phyloP scores from a whole-genome alignment of 495 filamentous ascomycete species.

The Daldinia caldariorum region DNA sequence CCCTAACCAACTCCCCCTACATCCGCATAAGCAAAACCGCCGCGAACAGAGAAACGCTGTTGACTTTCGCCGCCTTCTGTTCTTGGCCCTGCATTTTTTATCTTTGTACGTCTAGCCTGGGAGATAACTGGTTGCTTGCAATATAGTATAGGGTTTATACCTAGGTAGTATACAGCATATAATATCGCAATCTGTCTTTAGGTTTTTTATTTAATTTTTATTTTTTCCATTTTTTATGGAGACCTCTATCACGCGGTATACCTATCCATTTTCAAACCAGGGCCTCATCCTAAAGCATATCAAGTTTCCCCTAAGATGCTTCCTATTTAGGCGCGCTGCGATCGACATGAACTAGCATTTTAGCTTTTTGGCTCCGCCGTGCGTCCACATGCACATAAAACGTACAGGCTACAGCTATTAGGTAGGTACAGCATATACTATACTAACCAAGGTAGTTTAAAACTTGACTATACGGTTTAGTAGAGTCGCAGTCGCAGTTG shows the following conservation, averaged over 20 bases:
- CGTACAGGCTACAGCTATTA: not conserved
- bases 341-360: slow-evolving; percentile 1
- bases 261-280: slow-evolving; percentile 2
- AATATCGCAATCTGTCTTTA: too few relatives aligned
- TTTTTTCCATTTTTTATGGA: not conserved
- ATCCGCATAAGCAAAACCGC: slow-evolving; percentile 3
- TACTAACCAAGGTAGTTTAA: too few relatives aligned
- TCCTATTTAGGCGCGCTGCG: slow-evolving; percentile 2
- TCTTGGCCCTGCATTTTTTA: slow-evolving; percentile 4
- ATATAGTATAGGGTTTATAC: not conserved
- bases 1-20: not conserved
- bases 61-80: slow-evolving; percentile 19
- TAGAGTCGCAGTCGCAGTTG: slow-evolving; percentile 1
- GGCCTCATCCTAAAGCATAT: not conserved
- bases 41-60: not conserved
- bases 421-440: too few relatives aligned
- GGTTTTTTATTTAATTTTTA: too few relatives aligned
- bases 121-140: not conserved
- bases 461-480: not conserved
- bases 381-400: slow-evolving; percentile 1
- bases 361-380: not conserved
- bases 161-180: not conserved
- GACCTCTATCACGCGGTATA: not conserved
- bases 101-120: not conserved
- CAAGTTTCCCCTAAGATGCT: slow-evolving; percentile 1